phyloP scores from a whole-genome alignment of 108 stramenopile genomes.

The Pseudonitzschia delicatissima region DNA sequence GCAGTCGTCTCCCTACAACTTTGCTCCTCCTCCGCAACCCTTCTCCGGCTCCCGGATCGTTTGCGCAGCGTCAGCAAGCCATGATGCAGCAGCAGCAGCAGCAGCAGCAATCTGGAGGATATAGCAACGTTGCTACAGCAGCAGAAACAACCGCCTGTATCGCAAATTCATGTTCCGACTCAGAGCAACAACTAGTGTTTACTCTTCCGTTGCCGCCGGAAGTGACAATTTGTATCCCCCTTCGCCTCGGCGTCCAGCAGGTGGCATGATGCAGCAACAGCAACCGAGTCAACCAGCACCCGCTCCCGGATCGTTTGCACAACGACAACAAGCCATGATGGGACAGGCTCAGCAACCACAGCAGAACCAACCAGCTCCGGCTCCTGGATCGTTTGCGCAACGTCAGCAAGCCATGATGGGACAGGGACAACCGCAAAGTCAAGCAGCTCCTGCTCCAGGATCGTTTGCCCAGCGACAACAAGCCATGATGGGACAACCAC shows the following conservation, averaged over 20 bases:
- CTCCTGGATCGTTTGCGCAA: slow-evolving; percentile 6
- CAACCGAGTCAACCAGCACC: background rate
- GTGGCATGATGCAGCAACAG: slow-evolving; percentile 9
- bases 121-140: slow-evolving; percentile 10
- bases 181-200: background rate
- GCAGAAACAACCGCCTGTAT: slow-evolving; percentile 12
- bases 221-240: background rate
- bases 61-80: slow-evolving; percentile 37
- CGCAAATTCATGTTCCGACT: slow-evolving; percentile 13
- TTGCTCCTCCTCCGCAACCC: slow-evolving; percentile 18
- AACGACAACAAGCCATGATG: slow-evolving; percentile 6
- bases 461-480: slow-evolving; percentile 8
- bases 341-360: slow-evolving; percentile 4
- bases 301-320: background rate
- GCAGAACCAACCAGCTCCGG: slow-evolving; percentile 1
- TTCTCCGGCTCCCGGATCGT: slow-evolving; percentile 8
- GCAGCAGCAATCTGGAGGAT: background rate
- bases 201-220: background rate
- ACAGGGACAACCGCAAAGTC: slow-evolving; percentile 14
- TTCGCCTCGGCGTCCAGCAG: background rate
- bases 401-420: slow-evolving; percentile 13
- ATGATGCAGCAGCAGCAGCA: slow-evolving; percentile 30
- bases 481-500: slow-evolving; percentile 7
- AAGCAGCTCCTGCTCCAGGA: background rate
- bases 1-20: slow-evolving; percentile 22